phyloP scores from a whole-genome alignment of 495 filamentous ascomycete species.

The Umbilicaria muhlenbergii region DNA sequence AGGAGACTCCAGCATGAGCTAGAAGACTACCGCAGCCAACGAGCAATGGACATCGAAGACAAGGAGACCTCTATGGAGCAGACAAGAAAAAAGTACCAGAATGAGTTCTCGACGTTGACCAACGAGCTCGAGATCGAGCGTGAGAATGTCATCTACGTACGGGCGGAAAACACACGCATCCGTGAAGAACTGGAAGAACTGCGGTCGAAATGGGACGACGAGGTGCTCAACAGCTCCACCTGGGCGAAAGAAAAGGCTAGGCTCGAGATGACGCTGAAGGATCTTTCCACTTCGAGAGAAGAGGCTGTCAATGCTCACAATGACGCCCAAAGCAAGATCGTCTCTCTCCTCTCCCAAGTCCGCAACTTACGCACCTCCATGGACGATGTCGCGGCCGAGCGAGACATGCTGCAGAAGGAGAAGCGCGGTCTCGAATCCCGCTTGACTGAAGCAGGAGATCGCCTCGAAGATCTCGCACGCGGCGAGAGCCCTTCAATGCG shows the following conservation, averaged over 20 bases:
- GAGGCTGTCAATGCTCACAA: slow-evolving; percentile 88
- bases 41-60: slow-evolving; percentile 92
- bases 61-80: slow-evolving; percentile 95
- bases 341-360: slow-evolving; percentile 82
- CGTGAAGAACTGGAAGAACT: slow-evolving; percentile 92
- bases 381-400: slow-evolving; percentile 74
- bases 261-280: slow-evolving; percentile 78
- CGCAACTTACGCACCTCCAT: slow-evolving; percentile 66
- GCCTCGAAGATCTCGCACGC: slow-evolving; percentile 79
- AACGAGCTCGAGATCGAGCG: slow-evolving; percentile 87
- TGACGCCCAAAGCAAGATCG: slow-evolving; percentile 84
- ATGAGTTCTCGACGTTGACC: slow-evolving; percentile 74
- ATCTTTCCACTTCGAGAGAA: slow-evolving; percentile 76
- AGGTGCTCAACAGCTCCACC: slow-evolving; percentile 91
- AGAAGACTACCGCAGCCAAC: slow-evolving; percentile 89
- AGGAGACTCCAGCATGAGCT: slow-evolving; percentile 94
- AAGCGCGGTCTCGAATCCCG: slow-evolving; percentile 80
- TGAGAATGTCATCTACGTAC: slow-evolving; percentile 60
- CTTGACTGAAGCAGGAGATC: slow-evolving; percentile 74
- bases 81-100: slow-evolving; percentile 92
- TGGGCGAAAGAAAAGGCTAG: slow-evolving; percentile 97
- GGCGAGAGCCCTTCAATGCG: slow-evolving; percentile 82
- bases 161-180: slow-evolving; percentile 55
- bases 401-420: slow-evolving; percentile 72
- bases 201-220: slow-evolving; percentile 94